Evolutionary conservation across 2,329 filamentous ascomycete genomes (phyloP).

Genomic region (Neoascochyta sp.): DNA sequence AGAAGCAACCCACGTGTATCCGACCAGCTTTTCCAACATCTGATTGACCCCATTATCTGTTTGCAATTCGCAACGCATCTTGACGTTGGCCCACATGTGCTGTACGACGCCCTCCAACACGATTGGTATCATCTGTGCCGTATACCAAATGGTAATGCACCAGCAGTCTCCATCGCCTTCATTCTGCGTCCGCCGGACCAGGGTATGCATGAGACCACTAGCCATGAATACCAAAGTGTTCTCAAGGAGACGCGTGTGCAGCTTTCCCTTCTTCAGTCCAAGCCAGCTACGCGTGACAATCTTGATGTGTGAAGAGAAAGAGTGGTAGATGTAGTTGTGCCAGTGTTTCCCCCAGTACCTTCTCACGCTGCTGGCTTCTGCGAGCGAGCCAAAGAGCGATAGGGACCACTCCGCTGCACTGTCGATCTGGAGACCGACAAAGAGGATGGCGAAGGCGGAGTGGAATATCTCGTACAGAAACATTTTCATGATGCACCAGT

Average conservation of each 20-base stretch:
- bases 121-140: slow-evolving; percentile 17
- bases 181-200: slow-evolving; percentile 10
- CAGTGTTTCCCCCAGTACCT: slow-evolving; percentile 19
- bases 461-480: slow-evolving; percentile 12
- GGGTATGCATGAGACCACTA: slow-evolving; percentile 15
- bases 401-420: slow-evolving; percentile 7
- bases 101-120: slow-evolving; percentile 9
- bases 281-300: slow-evolving; percentile 12
- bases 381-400: slow-evolving; percentile 8
- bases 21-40: slow-evolving; percentile 8
- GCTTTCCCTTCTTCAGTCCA: slow-evolving; percentile 1
- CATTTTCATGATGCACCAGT: slow-evolving; percentile 12
- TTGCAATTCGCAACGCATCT: slow-evolving; percentile 1
- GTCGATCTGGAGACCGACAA: slow-evolving; percentile 11
- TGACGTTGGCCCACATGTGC: slow-evolving; percentile 4
- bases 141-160: slow-evolving; percentile 14
- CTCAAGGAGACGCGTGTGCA: slow-evolving; percentile 12
- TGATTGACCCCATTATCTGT: slow-evolving; percentile 1
- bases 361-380: slow-evolving; percentile 9
- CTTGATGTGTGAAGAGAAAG: slow-evolving; percentile 12
- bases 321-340: slow-evolving; percentile 18
- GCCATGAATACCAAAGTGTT: slow-evolving; percentile 15
- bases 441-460: slow-evolving; percentile 11
- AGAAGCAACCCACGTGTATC: slow-evolving; percentile 13
- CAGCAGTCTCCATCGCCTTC: slow-evolving; percentile 7